phyloP scores from a whole-genome alignment of 2,329 filamentous ascomycete genomes.

The Colletotrichum costaricense region DNA sequence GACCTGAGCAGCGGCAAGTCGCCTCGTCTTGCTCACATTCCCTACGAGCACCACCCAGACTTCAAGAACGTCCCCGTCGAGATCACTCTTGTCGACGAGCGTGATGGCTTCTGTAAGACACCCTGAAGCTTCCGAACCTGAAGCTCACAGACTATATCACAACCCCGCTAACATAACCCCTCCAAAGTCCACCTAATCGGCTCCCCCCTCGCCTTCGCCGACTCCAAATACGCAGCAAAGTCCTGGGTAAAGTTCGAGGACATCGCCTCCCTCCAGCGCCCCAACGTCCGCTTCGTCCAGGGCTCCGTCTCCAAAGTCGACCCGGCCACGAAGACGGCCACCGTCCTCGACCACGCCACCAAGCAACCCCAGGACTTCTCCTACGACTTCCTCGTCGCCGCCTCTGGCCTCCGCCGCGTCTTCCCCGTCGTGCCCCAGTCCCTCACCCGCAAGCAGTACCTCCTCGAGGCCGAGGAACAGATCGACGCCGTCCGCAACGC shows the following conservation, averaged over 20 bases:
- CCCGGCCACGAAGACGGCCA: conserved; percentile 67
- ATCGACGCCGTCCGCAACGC: conserved; percentile 65
- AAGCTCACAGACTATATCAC: background rate
- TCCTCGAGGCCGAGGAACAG: conserved; percentile 70
- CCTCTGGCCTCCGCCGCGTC: conserved; percentile 75
- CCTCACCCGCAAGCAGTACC: conserved; percentile 69
- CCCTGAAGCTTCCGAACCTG: background rate
- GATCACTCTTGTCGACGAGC: conserved; percentile 80
- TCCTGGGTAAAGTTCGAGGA: conserved; percentile 78
- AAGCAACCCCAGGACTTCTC: conserved; percentile 53
- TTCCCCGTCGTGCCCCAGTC: conserved; percentile 81
- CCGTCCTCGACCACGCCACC: conserved; percentile 61
- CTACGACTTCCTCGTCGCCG: conserved; percentile 83
- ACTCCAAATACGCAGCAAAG: conserved; percentile 70
- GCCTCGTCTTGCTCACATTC: conserved; percentile 55
- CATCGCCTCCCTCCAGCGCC: conserved; percentile 72
- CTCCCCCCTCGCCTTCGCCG: conserved; percentile 77
- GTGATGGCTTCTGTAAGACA: conserved; percentile 83
- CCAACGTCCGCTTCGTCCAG: conserved; percentile 73
- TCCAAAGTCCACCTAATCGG: conserved; percentile 78
- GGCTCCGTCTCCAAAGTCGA: conserved; percentile 73
- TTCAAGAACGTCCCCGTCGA: conserved; percentile 67
- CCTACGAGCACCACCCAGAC: conserved; percentile 52
- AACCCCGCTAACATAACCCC: conserved; percentile 7
- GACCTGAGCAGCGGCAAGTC: conserved; percentile 70